Evolutionary conservation across 257 asterid species (phyloP).

Genomic region (Vinca minor): DNA sequence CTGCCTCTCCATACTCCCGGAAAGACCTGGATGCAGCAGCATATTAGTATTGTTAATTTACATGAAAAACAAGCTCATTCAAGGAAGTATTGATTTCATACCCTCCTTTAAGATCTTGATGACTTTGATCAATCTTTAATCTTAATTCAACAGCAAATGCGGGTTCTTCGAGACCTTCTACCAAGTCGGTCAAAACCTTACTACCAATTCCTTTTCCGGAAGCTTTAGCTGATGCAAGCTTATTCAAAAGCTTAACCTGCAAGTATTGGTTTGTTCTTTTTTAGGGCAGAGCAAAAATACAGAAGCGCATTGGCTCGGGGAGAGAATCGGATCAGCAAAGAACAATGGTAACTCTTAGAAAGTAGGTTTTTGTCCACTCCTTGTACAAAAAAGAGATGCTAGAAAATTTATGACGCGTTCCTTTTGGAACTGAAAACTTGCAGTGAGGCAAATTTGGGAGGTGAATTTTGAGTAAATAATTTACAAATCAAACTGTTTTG

Average conservation of each 20-base stretch:
- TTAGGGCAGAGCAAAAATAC: background rate
- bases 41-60: background rate
- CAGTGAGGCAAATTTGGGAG: slow-evolving; percentile 1
- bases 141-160: slow-evolving; percentile 71
- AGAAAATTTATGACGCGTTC: background rate
- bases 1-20: slow-evolving; percentile 91
- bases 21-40: slow-evolving; percentile 52
- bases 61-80: slow-evolving; percentile 6
- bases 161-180: slow-evolving; percentile 87
- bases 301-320: background rate
- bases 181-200: slow-evolving; percentile 89
- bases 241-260: slow-evolving; percentile 88
- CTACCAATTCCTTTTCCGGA: slow-evolving; percentile 76
- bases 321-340: background rate
- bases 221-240: slow-evolving; percentile 92
- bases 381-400: background rate
- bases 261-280: background rate
- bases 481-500: background rate
- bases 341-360: background rate
- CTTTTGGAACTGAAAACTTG: background rate
- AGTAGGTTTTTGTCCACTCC: background rate
- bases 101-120: slow-evolving; percentile 87
- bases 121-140: slow-evolving; percentile 79
- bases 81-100: slow-evolving; percentile 24
- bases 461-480: background rate